Percentiles rank a stretch among this genome's conserved stretches.
phyloP scores from a whole-genome alignment of 2,329 filamentous ascomycete genomes.

The Hypoxylon rubiginosum region DNA sequence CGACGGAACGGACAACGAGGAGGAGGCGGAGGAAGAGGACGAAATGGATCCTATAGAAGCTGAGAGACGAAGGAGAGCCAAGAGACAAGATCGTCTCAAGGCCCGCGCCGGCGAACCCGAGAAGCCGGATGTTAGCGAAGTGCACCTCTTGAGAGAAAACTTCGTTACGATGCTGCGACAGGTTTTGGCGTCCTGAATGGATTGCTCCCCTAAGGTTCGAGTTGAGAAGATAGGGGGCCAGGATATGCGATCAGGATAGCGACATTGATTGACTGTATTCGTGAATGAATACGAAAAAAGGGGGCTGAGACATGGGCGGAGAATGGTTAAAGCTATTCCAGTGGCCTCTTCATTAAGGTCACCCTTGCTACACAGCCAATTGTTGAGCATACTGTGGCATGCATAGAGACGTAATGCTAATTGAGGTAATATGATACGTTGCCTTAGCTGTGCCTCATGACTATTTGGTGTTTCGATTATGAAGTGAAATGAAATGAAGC shows the following conservation, averaged over 20 bases:
- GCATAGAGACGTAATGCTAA: neutral
- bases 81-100: constrained; percentile 83
- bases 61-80: constrained; percentile 82
- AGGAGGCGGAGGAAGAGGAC: constrained; percentile 79
- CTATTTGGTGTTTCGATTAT: neutral
- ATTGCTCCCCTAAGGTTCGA: constrained; percentile 12
- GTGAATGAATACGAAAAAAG: constrained; percentile 4
- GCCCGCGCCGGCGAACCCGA: constrained; percentile 85
- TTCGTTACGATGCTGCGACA: constrained; percentile 86
- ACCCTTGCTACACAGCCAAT: neutral
- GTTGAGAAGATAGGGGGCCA: neutral
- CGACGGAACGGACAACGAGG: constrained; percentile 76
- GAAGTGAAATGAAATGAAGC: neutral
- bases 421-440: neutral
- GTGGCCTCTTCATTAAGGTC: neutral
- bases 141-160: constrained; percentile 82
- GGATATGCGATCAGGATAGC: neutral
- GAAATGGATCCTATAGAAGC: constrained; percentile 89
- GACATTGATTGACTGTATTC: constrained; percentile 21
- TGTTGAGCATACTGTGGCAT: neutral
- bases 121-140: constrained; percentile 83
- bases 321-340: neutral
- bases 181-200: constrained; percentile 78
- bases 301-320: constrained; percentile 9
- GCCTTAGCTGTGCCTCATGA: neutral